Percentiles rank a stretch among this genome's conserved stretches.
Conservation (phyloP, 306 rosid genomes). For the Gleditsia sinensis region DNA sequence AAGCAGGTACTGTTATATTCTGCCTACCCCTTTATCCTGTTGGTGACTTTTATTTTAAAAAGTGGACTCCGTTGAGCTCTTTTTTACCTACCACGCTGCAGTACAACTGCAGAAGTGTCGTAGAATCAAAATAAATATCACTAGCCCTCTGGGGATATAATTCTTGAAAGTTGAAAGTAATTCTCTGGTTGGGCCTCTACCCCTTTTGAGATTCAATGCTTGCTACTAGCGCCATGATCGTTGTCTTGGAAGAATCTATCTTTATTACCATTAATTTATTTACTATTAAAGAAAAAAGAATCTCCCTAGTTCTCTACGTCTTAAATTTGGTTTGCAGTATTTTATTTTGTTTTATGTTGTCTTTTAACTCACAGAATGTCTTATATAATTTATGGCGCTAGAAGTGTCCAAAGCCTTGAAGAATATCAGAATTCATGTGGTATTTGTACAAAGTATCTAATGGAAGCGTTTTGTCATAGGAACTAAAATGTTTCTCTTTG, state of each 20-base stretch:
- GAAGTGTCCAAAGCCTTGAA: background rate
- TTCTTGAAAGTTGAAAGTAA: too few relatives aligned
- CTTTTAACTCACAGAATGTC: background rate
- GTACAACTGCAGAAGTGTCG: background rate
- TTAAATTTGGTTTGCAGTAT: background rate
- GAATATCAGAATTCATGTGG: constrained; percentile 8
- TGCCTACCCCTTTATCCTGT: constrained; percentile 13
- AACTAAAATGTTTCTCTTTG: background rate
- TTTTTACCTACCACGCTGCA: constrained; percentile 22
- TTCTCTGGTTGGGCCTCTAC: too few relatives aligned
- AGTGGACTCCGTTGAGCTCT: background rate
- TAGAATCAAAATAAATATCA: constrained; percentile 29
- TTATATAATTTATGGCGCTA: background rate
- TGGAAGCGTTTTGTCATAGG: background rate
- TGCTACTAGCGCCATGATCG: too few relatives aligned
- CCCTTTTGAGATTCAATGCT: too few relatives aligned
- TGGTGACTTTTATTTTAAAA: constrained; percentile 20
- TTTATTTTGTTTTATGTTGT: background rate
- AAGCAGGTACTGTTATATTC: constrained; percentile 71
- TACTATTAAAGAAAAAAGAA: too few relatives aligned
- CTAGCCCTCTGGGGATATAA: too few relatives aligned
- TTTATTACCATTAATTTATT: too few relatives aligned
- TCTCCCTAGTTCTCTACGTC: background rate
- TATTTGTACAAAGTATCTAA: background rate
- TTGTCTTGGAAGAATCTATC: too few relatives aligned